Conservation (phyloP, 2,329 filamentous ascomycete species). For the Fusarium tricinctum region DNA sequence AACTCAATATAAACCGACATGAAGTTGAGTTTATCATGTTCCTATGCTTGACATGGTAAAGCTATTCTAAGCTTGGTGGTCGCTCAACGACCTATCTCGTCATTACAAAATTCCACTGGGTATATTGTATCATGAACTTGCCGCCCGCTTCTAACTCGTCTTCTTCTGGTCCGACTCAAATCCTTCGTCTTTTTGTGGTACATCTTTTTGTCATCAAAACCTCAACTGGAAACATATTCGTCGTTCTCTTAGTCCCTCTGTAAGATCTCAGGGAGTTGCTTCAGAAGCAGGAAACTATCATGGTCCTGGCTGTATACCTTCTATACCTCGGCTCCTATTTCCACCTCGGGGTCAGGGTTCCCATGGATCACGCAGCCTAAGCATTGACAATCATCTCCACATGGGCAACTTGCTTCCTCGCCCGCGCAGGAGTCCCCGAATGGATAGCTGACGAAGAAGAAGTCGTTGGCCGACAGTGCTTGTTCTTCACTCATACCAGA, state of each 20-base stretch:
- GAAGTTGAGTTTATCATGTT: conserved; percentile 11
- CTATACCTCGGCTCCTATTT: conserved; percentile 21
- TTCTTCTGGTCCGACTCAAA: neutral
- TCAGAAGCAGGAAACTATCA: neutral
- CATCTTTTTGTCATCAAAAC: neutral
- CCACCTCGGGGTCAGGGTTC: conserved; percentile 43
- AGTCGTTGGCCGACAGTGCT: conserved; percentile 65
- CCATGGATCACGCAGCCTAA: conserved; percentile 69
- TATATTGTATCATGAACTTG: conserved; percentile 35
- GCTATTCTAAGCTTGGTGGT: conserved; percentile 2
- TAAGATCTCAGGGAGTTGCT: neutral
- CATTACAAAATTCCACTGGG: conserved; percentile 30
- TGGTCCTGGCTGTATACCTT: neutral
- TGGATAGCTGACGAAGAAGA: conserved; percentile 71
- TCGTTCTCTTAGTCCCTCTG: neutral
- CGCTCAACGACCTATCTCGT: conserved; percentile 4
- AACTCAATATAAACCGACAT: neutral
- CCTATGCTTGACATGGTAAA: conserved; percentile 4
- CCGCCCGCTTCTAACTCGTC: neutral
- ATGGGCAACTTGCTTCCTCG: conserved; percentile 66
- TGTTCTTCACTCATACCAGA: conserved; percentile 65
- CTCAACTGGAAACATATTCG: neutral
- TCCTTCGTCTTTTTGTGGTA: neutral
- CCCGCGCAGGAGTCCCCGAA: conserved; percentile 64
- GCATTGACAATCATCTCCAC: conserved; percentile 72